phyloP scores from a whole-genome alignment of 2,329 filamentous ascomycete genomes.

The Cercospora sp. region DNA sequence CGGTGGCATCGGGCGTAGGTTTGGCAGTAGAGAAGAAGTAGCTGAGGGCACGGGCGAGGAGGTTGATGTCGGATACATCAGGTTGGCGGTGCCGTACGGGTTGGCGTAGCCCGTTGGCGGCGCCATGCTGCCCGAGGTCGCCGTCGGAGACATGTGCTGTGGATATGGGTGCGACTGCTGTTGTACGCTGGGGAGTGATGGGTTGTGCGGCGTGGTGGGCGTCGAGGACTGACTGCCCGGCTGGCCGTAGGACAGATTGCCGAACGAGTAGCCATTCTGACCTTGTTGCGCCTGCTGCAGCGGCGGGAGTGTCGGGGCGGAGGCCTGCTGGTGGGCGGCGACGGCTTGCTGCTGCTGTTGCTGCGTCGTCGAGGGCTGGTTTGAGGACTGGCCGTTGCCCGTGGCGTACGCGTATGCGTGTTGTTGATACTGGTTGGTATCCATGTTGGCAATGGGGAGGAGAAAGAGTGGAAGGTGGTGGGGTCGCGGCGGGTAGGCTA shows the following conservation, averaged over 20 bases:
- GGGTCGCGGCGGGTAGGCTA: conserved; percentile 1
- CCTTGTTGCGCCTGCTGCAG: conserved; percentile 34
- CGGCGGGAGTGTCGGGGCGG: conserved; percentile 39
- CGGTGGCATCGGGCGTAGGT: conserved; percentile 44
- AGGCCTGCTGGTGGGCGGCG: conserved; percentile 27
- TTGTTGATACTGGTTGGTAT: conserved; percentile 18
- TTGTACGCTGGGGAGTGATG: conserved; percentile 32
- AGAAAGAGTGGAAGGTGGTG: conserved; percentile 7
- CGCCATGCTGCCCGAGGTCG: conserved; percentile 39
- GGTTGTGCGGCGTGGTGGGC: conserved; percentile 39
- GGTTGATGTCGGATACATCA: conserved; percentile 38
- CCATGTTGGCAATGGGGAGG: conserved; percentile 14
- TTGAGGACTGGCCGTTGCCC: conserved; percentile 26
- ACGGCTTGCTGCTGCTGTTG: conserved; percentile 25
- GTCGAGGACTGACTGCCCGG: conserved; percentile 37
- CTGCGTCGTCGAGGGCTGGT: conserved; percentile 20
- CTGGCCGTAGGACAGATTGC: conserved; percentile 38
- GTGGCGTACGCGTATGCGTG: conserved; percentile 12
- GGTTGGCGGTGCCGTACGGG: conserved; percentile 35
- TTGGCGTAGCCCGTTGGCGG: conserved; percentile 37
- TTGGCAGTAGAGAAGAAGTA: conserved; percentile 39
- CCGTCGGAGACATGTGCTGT: conserved; percentile 20
- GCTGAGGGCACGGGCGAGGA: conserved; percentile 34
- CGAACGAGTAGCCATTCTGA: conserved; percentile 38
- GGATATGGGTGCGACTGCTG: conserved; percentile 19